Base-by-base conservation (phyloP, 495 filamentous ascomycete genomes). In the Annulohypoxylon nitens region DNA sequence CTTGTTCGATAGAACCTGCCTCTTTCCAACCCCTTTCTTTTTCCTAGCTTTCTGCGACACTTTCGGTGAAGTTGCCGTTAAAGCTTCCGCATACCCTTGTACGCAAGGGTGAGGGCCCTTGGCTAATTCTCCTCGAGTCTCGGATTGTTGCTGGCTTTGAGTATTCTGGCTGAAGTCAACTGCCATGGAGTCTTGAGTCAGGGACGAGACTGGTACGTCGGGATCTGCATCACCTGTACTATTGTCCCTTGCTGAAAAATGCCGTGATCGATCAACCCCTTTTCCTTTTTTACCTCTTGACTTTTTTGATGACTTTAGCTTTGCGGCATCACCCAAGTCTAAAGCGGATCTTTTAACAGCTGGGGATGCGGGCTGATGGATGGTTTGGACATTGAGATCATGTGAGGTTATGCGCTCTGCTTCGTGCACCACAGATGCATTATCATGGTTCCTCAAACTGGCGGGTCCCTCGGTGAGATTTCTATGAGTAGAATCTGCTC, bases 1-100 rank as follows among this genome's bases (percentile, higher is more conserved):
- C 51, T 34, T 33, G 26, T 55, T 55, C 26, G 26, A 10, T 16
- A 55, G 8, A 9, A 10, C 33, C 14, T 55, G 51, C 51, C n/a
- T 55, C 51, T 55, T 34, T 26, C 9, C 25, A 3, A 11, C 12
- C 51, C 26, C 26, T 25, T 55, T 33, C 25, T 34, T 55, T 34
- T 55, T 55, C 51, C 23, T 51, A 20, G 51, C 26, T 26, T 55
- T 55, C 26, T 34, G 51, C 20, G 11, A 8, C 33, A n/a, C 33
- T 16, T n/a, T 57, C 4, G n/a, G 9, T 6, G 53, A n/a, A 16
- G 53, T 16, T 33, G 51, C 51, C 34, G 51, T 26, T 34, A 55
- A 34, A 16, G 51, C 51, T 34, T 55, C n/a, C 5, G 51, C 51
- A 34, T 55, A 55, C 25, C n/a, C 51, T 55, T 55, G 51, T 5